Evolutionary conservation across 2,329 filamentous ascomycete species (phyloP).

Genomic region (Trichoderma aggressivum): DNA sequence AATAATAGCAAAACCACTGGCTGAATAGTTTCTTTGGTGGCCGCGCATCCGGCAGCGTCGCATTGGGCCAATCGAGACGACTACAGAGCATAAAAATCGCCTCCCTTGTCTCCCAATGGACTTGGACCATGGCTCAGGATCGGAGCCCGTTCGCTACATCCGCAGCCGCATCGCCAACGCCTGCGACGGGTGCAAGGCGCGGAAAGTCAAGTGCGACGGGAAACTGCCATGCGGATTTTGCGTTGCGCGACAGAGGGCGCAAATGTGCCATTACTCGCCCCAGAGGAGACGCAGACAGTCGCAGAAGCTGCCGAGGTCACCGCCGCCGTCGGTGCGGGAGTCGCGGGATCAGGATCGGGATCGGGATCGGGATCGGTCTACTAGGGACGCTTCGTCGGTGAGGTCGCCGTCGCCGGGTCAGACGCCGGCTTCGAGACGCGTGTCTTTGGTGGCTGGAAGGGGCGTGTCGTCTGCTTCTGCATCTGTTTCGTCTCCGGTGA

Average conservation of each 20-base stretch:
- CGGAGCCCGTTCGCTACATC: constrained; percentile 26
- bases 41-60: constrained; percentile 5
- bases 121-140: background rate
- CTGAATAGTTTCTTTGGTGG: background rate
- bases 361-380: background rate
- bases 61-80: background rate
- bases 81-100: background rate
- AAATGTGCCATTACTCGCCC: constrained; percentile 47
- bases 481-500: background rate
- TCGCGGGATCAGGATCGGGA: background rate
- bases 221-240: constrained; percentile 52
- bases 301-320: constrained; percentile 19
- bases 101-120: background rate
- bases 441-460: constrained; percentile 10
- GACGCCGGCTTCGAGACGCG: constrained; percentile 24
- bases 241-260: constrained; percentile 40
- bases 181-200: constrained; percentile 52
- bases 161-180: constrained; percentile 50
- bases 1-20: background rate
- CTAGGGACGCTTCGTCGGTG: background rate
- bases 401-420: constrained; percentile 11
- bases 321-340: constrained; percentile 6
- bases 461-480: constrained; percentile 13
- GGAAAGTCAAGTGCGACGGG: constrained; percentile 56
- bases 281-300: constrained; percentile 36